Base-by-base conservation (phyloP, 306 rosid species). In the Hippophae rhamnoides region DNA sequence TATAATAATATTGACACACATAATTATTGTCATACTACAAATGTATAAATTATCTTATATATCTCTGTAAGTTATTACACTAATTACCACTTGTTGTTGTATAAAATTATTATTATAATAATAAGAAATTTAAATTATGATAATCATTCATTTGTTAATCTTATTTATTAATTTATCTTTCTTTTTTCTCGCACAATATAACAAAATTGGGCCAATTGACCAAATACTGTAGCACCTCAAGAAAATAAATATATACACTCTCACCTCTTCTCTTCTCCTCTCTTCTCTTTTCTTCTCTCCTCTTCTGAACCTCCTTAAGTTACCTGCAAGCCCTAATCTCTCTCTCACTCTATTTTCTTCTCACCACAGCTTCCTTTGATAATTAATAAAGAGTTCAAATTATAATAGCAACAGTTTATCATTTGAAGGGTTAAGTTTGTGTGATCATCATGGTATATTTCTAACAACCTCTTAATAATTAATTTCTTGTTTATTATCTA, bases 251-350 rank as follows among this genome's bases (percentile, higher is more conserved):
- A 82, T 72, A 69, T 58, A 46, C 23, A 18, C 23, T 18, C 23
- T 0, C n/a, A n/a, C 38, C 58, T 62, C 72, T 18, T 77, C 79
- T 50, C 45, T 31, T 31, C 43, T 52, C 66, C 69, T 31, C 77
- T 78, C 47, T 47, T 10, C 76, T 46, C 13, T 52, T 42, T 71
- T 68, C 82, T 76, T 82, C n/a, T n/a, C n/a, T n/a, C n/a, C n/a
- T n/a, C n/a, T n/a, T n/a, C n/a, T 74, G 79, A 82, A 71, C 77
- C 82, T 79, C 95, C 84, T 84, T 86, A 86, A 77, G 61, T 61
- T 60, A 72, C 74, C 78, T 73, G 61, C 43, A n/a, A 66, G 67
- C 71, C 56, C 61, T 57, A 42, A 7, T 56, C 59, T 52, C 60
- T 76, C 72, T 55, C 69, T 70, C 71, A 72, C 72, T 58, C 74